These are phyloP conservation scores for Vigna unguiculata DNA, from an alignment of 306 rosid genomes.

Conservation along the genomic window DNA sequence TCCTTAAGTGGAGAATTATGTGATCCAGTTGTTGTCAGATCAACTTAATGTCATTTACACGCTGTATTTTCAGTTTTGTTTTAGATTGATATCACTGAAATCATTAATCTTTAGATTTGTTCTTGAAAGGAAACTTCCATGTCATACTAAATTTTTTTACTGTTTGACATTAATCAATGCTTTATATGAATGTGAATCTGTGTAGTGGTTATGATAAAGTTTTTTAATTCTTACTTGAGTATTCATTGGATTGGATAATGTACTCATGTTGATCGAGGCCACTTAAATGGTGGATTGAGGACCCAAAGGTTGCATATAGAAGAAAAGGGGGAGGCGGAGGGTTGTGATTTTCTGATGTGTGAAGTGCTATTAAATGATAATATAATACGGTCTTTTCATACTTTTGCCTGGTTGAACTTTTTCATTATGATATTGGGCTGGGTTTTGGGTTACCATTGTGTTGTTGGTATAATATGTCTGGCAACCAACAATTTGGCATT, in stretches of 20 bases:
- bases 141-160: not conserved
- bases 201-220: too few relatives aligned
- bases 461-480: constrained; percentile 4
- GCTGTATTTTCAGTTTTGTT: not conserved
- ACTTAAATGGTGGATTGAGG: not conserved
- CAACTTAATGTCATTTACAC: not conserved
- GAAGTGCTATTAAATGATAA: not conserved
- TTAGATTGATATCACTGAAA: not conserved
- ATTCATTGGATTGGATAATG: not conserved
- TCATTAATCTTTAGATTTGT: not conserved
- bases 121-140: not conserved
- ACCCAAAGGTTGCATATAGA: not conserved
- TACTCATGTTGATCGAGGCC: not conserved
- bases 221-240: not conserved
- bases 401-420: not conserved
- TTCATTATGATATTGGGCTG: not conserved
- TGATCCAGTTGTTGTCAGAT: not conserved
- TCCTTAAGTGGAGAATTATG: not conserved
- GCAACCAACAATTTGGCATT: not conserved
- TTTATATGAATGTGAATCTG: not conserved
- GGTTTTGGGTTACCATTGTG: constrained; percentile 17
- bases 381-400: not conserved
- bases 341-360: not conserved
- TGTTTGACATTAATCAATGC: not conserved
- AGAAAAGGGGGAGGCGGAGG: too few relatives aligned